Evolutionary conservation across 306 rosid species (phyloP).

Genomic region (Cucumis cinereus): DNA sequence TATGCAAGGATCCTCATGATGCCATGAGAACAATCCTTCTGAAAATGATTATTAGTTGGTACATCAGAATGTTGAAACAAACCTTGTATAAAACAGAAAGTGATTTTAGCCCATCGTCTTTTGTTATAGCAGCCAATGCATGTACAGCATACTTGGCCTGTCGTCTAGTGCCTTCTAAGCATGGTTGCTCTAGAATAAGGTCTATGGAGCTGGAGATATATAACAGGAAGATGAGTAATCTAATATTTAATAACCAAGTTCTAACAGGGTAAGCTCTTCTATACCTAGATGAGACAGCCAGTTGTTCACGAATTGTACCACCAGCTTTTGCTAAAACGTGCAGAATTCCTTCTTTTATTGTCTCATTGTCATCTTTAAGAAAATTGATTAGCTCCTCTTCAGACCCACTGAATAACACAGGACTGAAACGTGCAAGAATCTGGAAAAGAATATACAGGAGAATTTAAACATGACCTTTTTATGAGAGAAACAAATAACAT

Average conservation of each 20-base stretch:
- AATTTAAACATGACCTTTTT: not conserved
- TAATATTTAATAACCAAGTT: constrained; percentile 6
- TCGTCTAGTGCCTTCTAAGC: constrained; percentile 87
- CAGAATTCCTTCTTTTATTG: constrained; percentile 71
- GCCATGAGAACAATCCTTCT: not conserved
- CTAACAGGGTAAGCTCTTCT: not conserved
- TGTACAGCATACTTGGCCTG: constrained; percentile 96
- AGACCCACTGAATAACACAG: constrained; percentile 61
- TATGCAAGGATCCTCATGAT: not conserved
- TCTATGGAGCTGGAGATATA: constrained; percentile 69
- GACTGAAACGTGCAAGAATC: constrained; percentile 88
- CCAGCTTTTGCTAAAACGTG: constrained; percentile 87
- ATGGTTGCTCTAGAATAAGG: constrained; percentile 71
- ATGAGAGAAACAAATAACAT: not conserved
- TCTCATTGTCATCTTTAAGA: constrained; percentile 75
- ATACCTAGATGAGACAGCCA: constrained; percentile 69
- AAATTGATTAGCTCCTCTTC: constrained; percentile 68
- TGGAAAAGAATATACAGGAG: constrained; percentile 15
- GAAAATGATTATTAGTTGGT: constrained; percentile 6
- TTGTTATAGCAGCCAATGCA: constrained; percentile 91
- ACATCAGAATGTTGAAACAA: constrained; percentile 21
- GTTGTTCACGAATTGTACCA: constrained; percentile 76
- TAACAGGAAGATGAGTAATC: constrained; percentile 17
- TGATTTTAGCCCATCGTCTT: constrained; percentile 87
- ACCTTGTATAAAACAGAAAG: constrained; percentile 98